Evolutionary conservation across 768 basidiomycete genomes (phyloP).

Genomic region (Myochromella boudieri): DNA sequence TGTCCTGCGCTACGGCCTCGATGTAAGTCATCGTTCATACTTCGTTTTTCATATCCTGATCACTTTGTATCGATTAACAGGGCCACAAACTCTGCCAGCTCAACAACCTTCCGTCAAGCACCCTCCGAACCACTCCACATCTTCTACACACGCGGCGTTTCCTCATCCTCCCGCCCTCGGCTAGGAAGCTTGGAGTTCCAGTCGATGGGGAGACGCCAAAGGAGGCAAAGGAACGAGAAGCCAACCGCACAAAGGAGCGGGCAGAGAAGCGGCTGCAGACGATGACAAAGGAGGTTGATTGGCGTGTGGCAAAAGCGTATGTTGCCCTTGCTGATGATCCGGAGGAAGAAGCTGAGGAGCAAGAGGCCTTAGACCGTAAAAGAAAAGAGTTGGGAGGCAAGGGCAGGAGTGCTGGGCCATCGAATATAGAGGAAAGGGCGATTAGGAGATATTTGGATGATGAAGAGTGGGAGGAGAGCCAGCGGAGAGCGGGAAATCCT

Average conservation of each 20-base stretch:
- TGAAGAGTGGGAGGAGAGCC: constrained; percentile 62
- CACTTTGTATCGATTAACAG: constrained; percentile 27
- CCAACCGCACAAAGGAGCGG: constrained; percentile 46
- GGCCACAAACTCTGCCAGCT: constrained; percentile 60
- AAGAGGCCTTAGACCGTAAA: constrained; percentile 31
- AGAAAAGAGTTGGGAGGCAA: constrained; percentile 10
- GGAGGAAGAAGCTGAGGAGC: constrained; percentile 25
- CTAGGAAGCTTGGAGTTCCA: constrained; percentile 24
- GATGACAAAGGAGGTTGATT: constrained; percentile 69
- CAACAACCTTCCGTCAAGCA: constrained; percentile 65
- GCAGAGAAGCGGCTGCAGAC: constrained; percentile 62
- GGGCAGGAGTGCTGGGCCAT: constrained; percentile 1
- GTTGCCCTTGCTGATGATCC: constrained; percentile 61
- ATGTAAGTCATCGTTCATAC: constrained; percentile 44
- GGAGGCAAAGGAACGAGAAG: constrained; percentile 37
- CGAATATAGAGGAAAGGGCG: constrained; percentile 47
- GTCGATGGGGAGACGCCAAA: constrained; percentile 19
- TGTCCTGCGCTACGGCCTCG: constrained; percentile 55
- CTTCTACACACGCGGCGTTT: constrained; percentile 67
- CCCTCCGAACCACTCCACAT: constrained; percentile 70
- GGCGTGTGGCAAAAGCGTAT: constrained; percentile 66
- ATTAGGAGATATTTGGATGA: constrained; percentile 65
- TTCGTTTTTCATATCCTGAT: background rate
- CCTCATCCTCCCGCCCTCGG: constrained; percentile 51
- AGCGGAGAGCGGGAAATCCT: constrained; percentile 3